Percentiles rank a stretch among this genome's conserved stretches.
Conservation (phyloP, 345 rosid genomes). For the Moringa oleifera region DNA sequence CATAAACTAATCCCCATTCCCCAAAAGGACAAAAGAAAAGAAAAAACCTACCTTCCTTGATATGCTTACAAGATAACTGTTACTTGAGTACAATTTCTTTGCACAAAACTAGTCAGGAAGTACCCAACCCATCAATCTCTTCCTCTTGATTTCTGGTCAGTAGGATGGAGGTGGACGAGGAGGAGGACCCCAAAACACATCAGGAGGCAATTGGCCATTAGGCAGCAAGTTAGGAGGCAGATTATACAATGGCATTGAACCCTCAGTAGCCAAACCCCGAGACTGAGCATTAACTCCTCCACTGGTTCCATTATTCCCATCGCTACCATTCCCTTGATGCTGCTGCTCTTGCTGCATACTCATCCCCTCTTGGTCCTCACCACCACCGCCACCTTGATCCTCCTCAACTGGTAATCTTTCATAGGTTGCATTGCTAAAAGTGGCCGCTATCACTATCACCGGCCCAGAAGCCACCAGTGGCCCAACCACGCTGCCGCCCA, state of each 20-base stretch:
- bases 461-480: constrained; percentile 76
- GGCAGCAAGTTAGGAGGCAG: constrained; percentile 62
- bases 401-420: constrained; percentile 77
- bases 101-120: constrained; percentile 18
- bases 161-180: constrained; percentile 60
- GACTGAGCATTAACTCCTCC: constrained; percentile 29
- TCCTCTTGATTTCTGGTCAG: constrained; percentile 8
- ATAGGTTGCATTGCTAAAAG: constrained; percentile 71
- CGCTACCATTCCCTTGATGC: constrained; percentile 33
- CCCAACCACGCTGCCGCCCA: constrained; percentile 76
- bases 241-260: constrained; percentile 54
- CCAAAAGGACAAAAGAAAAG: no score
- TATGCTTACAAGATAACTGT: no score
- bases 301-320: constrained; percentile 8
- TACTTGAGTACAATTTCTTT: no score
- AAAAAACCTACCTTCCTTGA: no score
- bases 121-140: background rate
- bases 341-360: constrained; percentile 20
- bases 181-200: constrained; percentile 72
- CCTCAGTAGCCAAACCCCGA: constrained; percentile 30
- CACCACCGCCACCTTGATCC: constrained; percentile 19
- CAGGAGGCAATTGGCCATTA: constrained; percentile 68
- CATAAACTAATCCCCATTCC: no score
- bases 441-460: constrained; percentile 79
- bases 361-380: no score